phyloP scores from a whole-genome alignment of 1,139 yeast species.

The Arxiozyma heterogenica region DNA sequence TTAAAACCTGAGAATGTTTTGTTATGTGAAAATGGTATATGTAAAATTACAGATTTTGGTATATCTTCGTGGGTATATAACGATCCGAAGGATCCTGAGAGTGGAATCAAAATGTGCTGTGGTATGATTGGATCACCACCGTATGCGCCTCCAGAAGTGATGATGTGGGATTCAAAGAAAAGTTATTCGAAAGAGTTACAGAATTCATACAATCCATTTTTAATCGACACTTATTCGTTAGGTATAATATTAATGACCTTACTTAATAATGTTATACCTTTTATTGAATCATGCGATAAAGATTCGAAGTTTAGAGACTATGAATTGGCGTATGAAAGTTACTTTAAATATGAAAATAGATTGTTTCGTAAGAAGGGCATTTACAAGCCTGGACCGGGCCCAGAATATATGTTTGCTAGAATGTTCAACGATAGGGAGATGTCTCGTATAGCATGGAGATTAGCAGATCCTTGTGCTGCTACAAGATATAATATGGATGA shows the following conservation, averaged over 20 bases:
- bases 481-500: conserved; percentile 47
- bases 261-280: conserved; percentile 52
- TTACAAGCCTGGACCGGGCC: conserved; percentile 49
- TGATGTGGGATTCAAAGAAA: conserved; percentile 36
- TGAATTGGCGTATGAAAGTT: conserved; percentile 43
- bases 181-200: conserved; percentile 18
- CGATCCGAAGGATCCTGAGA: conserved; percentile 41
- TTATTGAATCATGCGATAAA: conserved; percentile 39
- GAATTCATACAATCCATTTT: conserved; percentile 52
- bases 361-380: conserved; percentile 41
- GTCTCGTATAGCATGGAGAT: conserved; percentile 64
- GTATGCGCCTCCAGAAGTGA: conserved; percentile 69
- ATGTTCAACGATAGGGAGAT: conserved; percentile 52
- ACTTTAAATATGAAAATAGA: conserved; percentile 38
- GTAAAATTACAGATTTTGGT: conserved; percentile 71
- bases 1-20: conserved; percentile 87
- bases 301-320: conserved; percentile 54
- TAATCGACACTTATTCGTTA: conserved; percentile 63
- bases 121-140: conserved; percentile 70
- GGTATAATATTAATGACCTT: conserved; percentile 57
- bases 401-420: conserved; percentile 56
- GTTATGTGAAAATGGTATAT: conserved; percentile 46
- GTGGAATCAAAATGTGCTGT: conserved; percentile 38
- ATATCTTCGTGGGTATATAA: conserved; percentile 57
- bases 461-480: conserved; percentile 53